Base-by-base conservation (phyloP, 495 filamentous ascomycete species). In the Letharia columbiana region DNA sequence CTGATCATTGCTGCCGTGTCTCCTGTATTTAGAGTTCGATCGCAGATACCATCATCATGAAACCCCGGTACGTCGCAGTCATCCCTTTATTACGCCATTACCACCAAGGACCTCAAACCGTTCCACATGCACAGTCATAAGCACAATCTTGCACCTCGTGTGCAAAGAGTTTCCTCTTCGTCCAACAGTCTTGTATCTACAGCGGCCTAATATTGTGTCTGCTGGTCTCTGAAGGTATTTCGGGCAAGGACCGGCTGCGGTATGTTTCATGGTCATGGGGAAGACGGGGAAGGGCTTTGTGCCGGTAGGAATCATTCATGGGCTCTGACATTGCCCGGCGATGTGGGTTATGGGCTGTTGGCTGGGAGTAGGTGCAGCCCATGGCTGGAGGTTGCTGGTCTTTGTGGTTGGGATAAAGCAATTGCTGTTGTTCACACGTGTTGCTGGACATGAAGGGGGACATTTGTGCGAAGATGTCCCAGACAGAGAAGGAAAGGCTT, bases 141-240 rank as follows among this genome's bases (percentile, higher is more conserved):
- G 52, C 52, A 18, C 52, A 56, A 12, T 56, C 31, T 10, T 10
- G 52, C 52, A 56, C 52, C 52, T 56, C 52, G 52, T 56, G 52
- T 8, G 52, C 52, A 37, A 56, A 56, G 12, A 37, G 4, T 18
- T 35, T 56, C 1, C 28, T 10, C 52, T 35, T 56, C 31, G 52
- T 37, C 52, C 52, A 56, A 17, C 52, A 56, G 13, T 37, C 52
- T 10, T 56, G 52, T 31, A 7, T 56, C 11, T 56, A 54, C 11
- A 15, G 50, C 50, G 50, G 50, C 10, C 12, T 54, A 10, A 3
- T 9, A 6, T 35, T 35, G 52, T 0, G 15, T 56, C 15, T 35
- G 50, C 47, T 52, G 23, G 23, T 13, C 49, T 52, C 20, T 6
- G 31, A 18, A 15, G 52, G 31, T 17, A 35, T 13, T 17, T 35